These are phyloP conservation scores for Calonectria montana DNA, from an alignment of 2,329 filamentous ascomycete species.

Conservation along the genomic window DNA sequence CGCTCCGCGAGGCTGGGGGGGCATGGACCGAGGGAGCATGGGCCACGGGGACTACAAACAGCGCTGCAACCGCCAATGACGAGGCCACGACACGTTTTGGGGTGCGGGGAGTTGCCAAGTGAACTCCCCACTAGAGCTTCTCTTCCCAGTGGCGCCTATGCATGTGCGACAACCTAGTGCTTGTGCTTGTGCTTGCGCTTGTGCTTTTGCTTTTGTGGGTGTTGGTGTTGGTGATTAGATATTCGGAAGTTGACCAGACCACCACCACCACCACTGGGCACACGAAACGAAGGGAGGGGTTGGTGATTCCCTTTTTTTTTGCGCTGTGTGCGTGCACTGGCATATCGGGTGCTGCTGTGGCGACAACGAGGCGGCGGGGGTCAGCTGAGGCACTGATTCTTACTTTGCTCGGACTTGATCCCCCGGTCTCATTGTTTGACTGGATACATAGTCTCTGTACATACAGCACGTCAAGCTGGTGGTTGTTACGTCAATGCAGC, in stretches of 20 bases:
- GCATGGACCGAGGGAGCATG: background rate
- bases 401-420: too few relatives aligned
- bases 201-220: background rate
- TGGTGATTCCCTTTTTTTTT: background rate
- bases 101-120: slow-evolving; percentile 4
- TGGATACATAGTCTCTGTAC: too few relatives aligned
- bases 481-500: background rate
- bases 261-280: too few relatives aligned
- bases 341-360: too few relatives aligned
- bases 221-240: background rate
- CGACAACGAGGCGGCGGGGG: too few relatives aligned
- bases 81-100: background rate
- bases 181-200: background rate
- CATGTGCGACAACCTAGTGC: background rate
- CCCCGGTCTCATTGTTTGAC: background rate
- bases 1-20: background rate
- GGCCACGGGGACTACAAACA: background rate
- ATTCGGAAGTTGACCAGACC: background rate
- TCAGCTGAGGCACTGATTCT: too few relatives aligned
- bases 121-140: slow-evolving; percentile 8
- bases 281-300: background rate
- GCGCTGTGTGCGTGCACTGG: background rate
- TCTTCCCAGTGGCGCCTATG: background rate
- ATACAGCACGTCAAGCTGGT: too few relatives aligned
- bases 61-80: background rate